Percentiles rank a stretch among this genome's conserved stretches.
Evolutionary conservation across 2,329 filamentous ascomycete genomes (phyloP).

Genomic region (Aspergillus pseudonomiae): DNA sequence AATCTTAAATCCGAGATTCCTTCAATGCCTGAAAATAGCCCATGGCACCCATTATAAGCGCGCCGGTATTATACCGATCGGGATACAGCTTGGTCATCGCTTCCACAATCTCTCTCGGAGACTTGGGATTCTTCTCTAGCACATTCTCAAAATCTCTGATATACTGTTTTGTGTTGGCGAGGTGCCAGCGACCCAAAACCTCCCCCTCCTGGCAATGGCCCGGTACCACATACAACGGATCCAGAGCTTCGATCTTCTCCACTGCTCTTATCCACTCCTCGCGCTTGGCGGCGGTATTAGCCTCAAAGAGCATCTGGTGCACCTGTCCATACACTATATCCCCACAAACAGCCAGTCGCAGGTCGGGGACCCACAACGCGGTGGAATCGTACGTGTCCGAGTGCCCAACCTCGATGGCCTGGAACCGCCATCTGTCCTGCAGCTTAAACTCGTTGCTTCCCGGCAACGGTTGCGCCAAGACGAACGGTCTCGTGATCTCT

Average conservation of each 20-base stretch:
- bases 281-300: conserved; percentile 6
- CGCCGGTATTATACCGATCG: conserved; percentile 10
- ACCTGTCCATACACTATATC: conserved; percentile 14
- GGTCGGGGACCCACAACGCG: conserved; percentile 11
- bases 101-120: conserved; percentile 2
- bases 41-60: conserved; percentile 6
- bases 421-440: conserved; percentile 2
- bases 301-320: conserved; percentile 13
- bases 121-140: conserved; percentile 1
- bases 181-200: conserved; percentile 12
- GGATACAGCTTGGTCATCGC: conserved; percentile 10
- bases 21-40: conserved; percentile 3
- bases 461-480: conserved; percentile 2
- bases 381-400: conserved; percentile 13
- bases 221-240: conserved; percentile 9
- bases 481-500: conserved; percentile 6
- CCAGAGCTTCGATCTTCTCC: conserved; percentile 11
- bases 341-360: conserved; percentile 10
- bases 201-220: conserved; percentile 12
- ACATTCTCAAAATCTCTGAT: conserved; percentile 5
- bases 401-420: conserved; percentile 10
- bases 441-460: conserved; percentile 3
- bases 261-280: conserved; percentile 12
- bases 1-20: conserved; percentile 1
- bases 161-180: conserved; percentile 12